phyloP scores from a whole-genome alignment of 495 filamentous ascomycete species.

The Xylaria acuta region DNA sequence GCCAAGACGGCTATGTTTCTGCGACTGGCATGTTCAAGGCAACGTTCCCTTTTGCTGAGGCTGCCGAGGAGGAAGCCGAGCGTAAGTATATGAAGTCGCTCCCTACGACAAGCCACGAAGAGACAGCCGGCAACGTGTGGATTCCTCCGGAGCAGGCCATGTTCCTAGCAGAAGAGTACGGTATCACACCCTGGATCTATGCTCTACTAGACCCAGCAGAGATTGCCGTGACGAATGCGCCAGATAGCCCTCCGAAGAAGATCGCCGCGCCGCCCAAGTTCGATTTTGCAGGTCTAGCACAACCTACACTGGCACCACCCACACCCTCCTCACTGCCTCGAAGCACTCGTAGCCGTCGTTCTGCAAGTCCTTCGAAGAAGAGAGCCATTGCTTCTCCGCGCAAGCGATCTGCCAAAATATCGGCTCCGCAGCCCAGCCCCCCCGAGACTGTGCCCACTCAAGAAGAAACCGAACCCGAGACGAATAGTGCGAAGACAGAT shows the following conservation, averaged over 20 bases:
- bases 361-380: conserved; percentile 60
- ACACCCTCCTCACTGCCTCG: conserved; percentile 50
- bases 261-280: conserved; percentile 76
- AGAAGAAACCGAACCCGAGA: conserved; percentile 43
- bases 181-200: conserved; percentile 83
- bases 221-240: conserved; percentile 52
- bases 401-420: conserved; percentile 70
- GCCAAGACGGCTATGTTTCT: conserved; percentile 91
- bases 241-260: conserved; percentile 63
- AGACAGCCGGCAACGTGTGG: conserved; percentile 97
- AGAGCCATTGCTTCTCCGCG: conserved; percentile 63
- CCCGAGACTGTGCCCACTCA: conserved; percentile 30
- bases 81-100: conserved; percentile 84
- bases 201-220: conserved; percentile 85
- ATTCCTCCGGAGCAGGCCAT: conserved; percentile 85
- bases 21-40: conserved; percentile 99
- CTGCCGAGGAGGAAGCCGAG: conserved; percentile 83
- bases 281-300: conserved; percentile 43
- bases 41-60: conserved; percentile 90
- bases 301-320: conserved; percentile 50
- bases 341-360: conserved; percentile 57
- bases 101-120: conserved; percentile 78
- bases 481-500: conserved; percentile 42
- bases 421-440: conserved; percentile 52
- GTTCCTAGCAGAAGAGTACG: conserved; percentile 78